Base-by-base conservation (phyloP, 2,329 filamentous ascomycete genomes). In the Clonostachys chloroleuca region DNA sequence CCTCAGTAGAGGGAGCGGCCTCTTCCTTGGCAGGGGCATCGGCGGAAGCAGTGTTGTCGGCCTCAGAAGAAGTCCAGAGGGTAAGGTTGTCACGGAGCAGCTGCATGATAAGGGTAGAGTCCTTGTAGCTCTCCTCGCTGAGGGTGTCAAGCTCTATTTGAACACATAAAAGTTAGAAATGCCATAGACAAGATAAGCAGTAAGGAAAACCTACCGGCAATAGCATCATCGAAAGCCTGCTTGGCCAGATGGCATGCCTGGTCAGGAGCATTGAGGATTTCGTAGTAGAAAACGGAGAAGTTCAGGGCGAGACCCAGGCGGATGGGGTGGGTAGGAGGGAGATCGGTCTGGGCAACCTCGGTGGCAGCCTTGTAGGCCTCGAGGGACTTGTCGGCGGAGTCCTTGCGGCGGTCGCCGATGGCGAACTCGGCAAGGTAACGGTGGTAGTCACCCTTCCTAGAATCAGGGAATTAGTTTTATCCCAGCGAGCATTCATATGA, bases 281-380 rank as follows among this genome's bases (percentile, higher is more conserved):
- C 94, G 73, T 99, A 99, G 86, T 97, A 97, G 83, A 96, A 97
- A 65, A 96, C 92, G 56, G 92, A 96, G 84, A 97, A 96, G 87
- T 96, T 97, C 62, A 97, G 85, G 59, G 92, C 92, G 64, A 97
- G 87, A 72, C 92, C 92, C 57, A 97, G 89, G 65, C 92, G 92
- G 78, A 97, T 97, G 62, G 92, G 92, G 81, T 97, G 92, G 52
- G 94, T 97, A 54, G 92, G 92, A 54, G 92, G 92, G 60, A 97
- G 87, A 75, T 97, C 92, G 58, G 89, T 96, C 81, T 97, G 92
- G 61, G 94, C 94, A 66, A 97, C 92, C 65, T 96, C 92, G 77
- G 92, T 97, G 62, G 92, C 92, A 81, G 72, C 78, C 79, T 96
- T 96, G 88, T 97, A 97, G 53, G 92, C 92, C 80, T 96, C 92